These are phyloP conservation scores for Globisporangium radiosum DNA, from an alignment of 352 stramenopile genomes.

Conservation along the genomic window DNA sequence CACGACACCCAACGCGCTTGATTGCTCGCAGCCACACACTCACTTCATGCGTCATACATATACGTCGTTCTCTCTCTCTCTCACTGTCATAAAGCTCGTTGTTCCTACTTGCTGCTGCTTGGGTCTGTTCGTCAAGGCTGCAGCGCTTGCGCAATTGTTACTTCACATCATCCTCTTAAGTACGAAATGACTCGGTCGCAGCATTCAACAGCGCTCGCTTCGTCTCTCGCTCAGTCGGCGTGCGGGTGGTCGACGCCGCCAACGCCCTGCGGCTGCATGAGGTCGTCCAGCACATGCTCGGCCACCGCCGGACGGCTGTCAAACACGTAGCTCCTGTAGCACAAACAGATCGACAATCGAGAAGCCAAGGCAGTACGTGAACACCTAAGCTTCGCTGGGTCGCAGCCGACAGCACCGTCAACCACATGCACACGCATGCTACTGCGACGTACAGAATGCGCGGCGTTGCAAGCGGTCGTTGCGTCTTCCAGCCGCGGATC, in stretches of 20 bases:
- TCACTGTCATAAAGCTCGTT: background rate
- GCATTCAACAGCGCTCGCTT: too few relatives aligned
- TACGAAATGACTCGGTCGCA: too few relatives aligned
- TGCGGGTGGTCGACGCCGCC: slow-evolving; percentile 27
- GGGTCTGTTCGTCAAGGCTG: background rate
- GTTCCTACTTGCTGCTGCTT: background rate
- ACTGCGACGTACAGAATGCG: slow-evolving; percentile 75
- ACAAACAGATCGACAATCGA: background rate
- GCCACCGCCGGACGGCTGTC: slow-evolving; percentile 41
- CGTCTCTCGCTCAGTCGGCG: slow-evolving; percentile 33
- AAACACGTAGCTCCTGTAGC: slow-evolving; percentile 54
- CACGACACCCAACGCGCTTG: background rate
- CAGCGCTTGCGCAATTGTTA: too few relatives aligned
- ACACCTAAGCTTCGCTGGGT: too few relatives aligned
- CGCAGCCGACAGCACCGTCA: too few relatives aligned
- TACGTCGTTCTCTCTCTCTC: background rate
- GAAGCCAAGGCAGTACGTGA: too few relatives aligned
- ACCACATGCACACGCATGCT: slow-evolving; percentile 4
- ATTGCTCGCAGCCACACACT: background rate
- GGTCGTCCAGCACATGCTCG: slow-evolving; percentile 31
- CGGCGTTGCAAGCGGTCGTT: slow-evolving; percentile 89
- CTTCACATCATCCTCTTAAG: too few relatives aligned
- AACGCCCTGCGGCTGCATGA: slow-evolving; percentile 15
- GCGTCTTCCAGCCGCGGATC: slow-evolving; percentile 92
- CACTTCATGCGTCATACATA: too few relatives aligned